These are phyloP conservation scores for Dendrostoma leiphaemia DNA, from an alignment of 2,329 filamentous ascomycete genomes.

Conservation along the genomic window DNA sequence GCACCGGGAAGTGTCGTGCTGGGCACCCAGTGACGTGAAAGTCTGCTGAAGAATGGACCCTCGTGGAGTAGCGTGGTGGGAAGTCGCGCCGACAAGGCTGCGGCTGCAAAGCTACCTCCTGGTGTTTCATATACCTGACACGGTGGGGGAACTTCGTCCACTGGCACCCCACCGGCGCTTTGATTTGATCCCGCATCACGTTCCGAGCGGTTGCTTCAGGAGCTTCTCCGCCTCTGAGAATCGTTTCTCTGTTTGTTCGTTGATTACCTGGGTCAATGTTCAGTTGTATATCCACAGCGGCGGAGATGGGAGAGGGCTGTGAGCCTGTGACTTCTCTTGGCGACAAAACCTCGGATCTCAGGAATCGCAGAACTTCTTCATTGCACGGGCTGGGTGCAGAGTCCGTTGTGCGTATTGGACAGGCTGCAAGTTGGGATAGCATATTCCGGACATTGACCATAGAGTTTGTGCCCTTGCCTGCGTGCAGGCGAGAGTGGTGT, in stretches of 20 bases:
- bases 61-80: conserved; percentile 8
- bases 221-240: conserved; percentile 5
- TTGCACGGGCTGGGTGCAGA: too few species aligned
- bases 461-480: not conserved
- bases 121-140: conserved; percentile 20
- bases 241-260: not conserved
- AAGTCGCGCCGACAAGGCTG: conserved; percentile 12
- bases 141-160: conserved; percentile 10
- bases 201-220: conserved; percentile 4
- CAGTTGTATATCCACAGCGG: not conserved
- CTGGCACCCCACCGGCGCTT: conserved; percentile 12
- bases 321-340: too few species aligned
- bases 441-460: not conserved
- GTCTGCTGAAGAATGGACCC: not conserved
- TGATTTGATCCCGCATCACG: conserved; percentile 12
- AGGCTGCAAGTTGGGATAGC: too few species aligned
- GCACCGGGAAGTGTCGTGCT: not conserved
- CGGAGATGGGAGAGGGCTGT: not conserved
- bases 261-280: not conserved
- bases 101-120: conserved; percentile 1
- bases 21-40: not conserved
- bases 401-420: too few species aligned
- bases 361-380: too few species aligned
- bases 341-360: too few species aligned
- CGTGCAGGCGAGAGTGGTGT: not conserved